These are phyloP conservation scores for Brettanomyces nanus DNA, from an alignment of 805 yeast species.

Conservation along the genomic window DNA sequence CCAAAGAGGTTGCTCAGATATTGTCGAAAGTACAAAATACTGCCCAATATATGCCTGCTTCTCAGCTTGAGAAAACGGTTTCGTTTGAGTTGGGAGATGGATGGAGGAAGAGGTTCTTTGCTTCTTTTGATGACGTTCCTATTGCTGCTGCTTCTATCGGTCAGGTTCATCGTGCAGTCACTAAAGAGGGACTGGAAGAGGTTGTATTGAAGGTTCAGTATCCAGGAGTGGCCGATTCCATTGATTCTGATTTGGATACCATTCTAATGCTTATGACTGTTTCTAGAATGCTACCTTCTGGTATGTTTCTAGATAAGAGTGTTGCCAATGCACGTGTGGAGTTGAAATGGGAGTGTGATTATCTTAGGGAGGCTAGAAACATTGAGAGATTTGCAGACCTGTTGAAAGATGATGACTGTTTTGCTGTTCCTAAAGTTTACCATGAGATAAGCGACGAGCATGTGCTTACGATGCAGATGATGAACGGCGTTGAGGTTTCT, in stretches of 20 bases:
- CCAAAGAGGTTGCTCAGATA: constrained; percentile 75
- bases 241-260: constrained; percentile 90
- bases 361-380: constrained; percentile 77
- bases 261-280: constrained; percentile 77
- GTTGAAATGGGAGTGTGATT: constrained; percentile 97
- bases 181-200: constrained; percentile 48
- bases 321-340: constrained; percentile 90
- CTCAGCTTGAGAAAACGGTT: constrained; percentile 76
- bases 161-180: constrained; percentile 83
- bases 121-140: constrained; percentile 77
- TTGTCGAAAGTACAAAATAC: constrained; percentile 81
- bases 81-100: constrained; percentile 61
- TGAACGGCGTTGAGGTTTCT: constrained; percentile 77
- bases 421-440: constrained; percentile 75
- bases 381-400: constrained; percentile 60
- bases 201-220: constrained; percentile 96
- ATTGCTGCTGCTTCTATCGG: constrained; percentile 98
- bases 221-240: constrained; percentile 91
- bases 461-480: constrained; percentile 81
- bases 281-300: constrained; percentile 79
- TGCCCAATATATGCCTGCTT: constrained; percentile 95
- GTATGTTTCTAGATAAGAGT: constrained; percentile 84
- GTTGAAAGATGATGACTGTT: constrained; percentile 51
- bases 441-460: constrained; percentile 72
- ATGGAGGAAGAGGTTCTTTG: constrained; percentile 66